Evolutionary conservation across 257 asterid species (phyloP), one percentile per base, ranked within the genome.

Genomic region (Nicotiana obtusifolia): DNA sequence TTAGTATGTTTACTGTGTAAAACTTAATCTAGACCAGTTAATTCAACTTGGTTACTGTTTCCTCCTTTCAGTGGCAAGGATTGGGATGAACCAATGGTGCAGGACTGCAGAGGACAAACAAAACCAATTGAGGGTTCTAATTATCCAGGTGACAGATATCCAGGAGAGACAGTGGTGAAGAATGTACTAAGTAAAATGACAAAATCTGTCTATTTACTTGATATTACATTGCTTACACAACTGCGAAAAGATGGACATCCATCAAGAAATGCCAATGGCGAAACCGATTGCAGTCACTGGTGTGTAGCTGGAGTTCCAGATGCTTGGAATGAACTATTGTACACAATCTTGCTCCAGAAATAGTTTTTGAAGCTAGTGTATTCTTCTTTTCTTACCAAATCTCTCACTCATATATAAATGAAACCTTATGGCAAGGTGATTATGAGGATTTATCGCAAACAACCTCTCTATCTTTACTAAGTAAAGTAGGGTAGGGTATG

Each of bases 161-260:
- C 91, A 1, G 93, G 92, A 10, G 95, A 87, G 84, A 86, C 83
- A 24, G 96, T 83, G 85, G 90, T 94, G 87, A 94, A 91, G 56
- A 88, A 81, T 6, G 92, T 90, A 44, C 59, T 91, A 62, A 73
- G 90, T 62, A 86, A 81, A 80, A 92, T 93, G 95, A 85, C 61
- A 64, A 85, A 76, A 64, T 81, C 89, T 5, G 93, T 91, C 68
- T 35, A 67, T 76, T 41, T 92, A 86, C 84, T 92, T n/a, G 97
- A 94, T 2, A 87, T 92, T 33, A 80, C 96, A 0, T 59, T 84
- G 60, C 91, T 94, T 13, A 91, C 97, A n/a, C 94, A 86, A 75
- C 64, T 92, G 1, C 79, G 79, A 7, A 47, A 73, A 73, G 79
- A 94, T 52, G 95, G 96, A 14, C 98, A 92, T 80, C 98, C 98